phyloP scores from a whole-genome alignment of 495 filamentous ascomycete species.

The Tetracladium setigerum region DNA sequence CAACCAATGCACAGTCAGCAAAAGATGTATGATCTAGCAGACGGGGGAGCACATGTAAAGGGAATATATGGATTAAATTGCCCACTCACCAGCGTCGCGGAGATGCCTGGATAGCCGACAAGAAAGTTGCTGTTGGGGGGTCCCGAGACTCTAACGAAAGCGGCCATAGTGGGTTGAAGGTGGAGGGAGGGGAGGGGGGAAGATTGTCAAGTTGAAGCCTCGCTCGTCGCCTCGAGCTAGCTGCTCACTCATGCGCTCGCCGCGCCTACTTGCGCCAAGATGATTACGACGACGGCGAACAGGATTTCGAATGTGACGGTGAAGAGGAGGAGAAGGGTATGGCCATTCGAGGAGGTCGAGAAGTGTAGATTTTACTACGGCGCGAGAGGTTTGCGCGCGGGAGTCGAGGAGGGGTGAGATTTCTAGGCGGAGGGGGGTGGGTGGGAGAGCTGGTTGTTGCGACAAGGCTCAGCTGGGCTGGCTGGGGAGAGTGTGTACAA shows the following conservation, averaged over 20 bases:
- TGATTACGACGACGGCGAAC: conserved; percentile 12
- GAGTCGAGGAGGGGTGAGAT: not conserved
- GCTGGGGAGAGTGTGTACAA: too few species aligned
- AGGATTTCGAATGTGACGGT: not conserved
- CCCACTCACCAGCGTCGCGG: conserved; percentile 80
- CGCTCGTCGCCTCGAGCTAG: conserved; percentile 3
- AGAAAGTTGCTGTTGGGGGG: conserved; percentile 95
- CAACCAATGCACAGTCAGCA: conserved; percentile 9
- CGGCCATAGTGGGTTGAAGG: conserved; percentile 44
- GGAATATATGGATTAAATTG: not conserved
- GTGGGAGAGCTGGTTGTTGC: conserved; percentile 12
- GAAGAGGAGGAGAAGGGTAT: not conserved
- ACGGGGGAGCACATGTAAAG: too few species aligned
- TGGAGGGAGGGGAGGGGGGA: not conserved
- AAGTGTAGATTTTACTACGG: too few species aligned
- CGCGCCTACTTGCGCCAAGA: conserved; percentile 21
- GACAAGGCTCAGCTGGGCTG: conserved; percentile 15
- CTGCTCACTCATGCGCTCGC: conserved; percentile 19
- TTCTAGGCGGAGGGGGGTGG: not conserved
- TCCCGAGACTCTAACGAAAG: conserved; percentile 94
- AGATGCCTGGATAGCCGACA: conserved; percentile 96
- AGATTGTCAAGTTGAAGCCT: not conserved
- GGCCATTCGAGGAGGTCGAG: not conserved
- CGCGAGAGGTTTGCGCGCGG: not conserved
- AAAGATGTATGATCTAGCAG: not conserved